Conservation (phyloP, 2,329 filamentous ascomycete species). For the Diaporthe ampelina region DNA sequence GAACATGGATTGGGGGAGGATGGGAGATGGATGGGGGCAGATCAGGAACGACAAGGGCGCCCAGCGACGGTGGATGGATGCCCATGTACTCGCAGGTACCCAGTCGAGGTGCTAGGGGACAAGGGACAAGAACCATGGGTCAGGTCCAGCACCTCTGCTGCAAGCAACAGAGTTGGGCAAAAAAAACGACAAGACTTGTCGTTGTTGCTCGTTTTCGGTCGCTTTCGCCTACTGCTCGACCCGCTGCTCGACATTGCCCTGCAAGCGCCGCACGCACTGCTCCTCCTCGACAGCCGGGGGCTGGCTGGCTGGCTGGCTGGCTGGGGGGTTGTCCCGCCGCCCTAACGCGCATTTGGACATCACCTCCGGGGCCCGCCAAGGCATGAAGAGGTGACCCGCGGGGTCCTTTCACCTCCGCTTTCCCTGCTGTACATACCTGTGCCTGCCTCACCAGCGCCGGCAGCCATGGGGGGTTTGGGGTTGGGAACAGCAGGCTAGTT, state of each 20-base stretch:
- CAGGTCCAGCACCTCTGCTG: neutral
- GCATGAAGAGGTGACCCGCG: constrained; percentile 8
- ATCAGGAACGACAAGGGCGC: neutral
- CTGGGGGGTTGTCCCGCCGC: constrained; percentile 5
- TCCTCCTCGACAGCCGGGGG: neutral
- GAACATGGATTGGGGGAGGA: neutral
- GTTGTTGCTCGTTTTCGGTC: constrained; percentile 14
- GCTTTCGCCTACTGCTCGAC: neutral
- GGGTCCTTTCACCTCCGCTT: constrained; percentile 27
- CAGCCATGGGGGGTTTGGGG: constrained; percentile 1
- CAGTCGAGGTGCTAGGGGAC: too few species aligned
- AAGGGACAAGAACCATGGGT: constrained; percentile 16
- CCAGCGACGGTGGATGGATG: too few species aligned
- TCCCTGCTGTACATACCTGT: too few species aligned
- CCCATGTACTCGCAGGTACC: constrained; percentile 24
- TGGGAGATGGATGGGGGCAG: neutral
- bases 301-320: constrained; percentile 5
- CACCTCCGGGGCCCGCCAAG: constrained; percentile 28
- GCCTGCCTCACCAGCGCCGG: constrained; percentile 7
- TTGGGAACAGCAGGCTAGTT: neutral
- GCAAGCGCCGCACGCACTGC: constrained; percentile 23
- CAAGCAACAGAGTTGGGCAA: constrained; percentile 19
- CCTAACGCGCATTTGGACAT: constrained; percentile 30
- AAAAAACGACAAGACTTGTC: too few species aligned
- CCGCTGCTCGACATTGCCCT: neutral